These are phyloP conservation scores for Lachnellula subtilissima DNA, from an alignment of 2,329 filamentous ascomycete genomes.

Conservation along the genomic window DNA sequence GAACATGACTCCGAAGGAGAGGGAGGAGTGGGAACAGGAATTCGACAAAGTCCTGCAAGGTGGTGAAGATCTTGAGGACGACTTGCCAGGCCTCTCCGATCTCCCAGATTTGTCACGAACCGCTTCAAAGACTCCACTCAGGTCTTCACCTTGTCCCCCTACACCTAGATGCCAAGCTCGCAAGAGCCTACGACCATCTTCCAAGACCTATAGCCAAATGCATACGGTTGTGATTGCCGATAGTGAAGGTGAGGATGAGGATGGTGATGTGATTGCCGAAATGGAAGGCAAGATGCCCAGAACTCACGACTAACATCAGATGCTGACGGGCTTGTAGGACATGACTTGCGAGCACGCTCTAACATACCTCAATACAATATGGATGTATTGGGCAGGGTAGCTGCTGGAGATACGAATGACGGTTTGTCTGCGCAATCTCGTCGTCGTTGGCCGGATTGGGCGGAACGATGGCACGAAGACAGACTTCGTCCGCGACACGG, in stretches of 20 bases:
- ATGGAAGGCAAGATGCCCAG: no score
- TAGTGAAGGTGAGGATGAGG: neutral
- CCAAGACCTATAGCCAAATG: neutral
- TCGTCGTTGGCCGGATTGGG: neutral
- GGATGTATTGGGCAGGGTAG: neutral
- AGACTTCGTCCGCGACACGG: neutral
- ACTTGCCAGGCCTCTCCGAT: neutral
- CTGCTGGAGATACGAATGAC: neutral
- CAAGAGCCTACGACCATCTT: neutral
- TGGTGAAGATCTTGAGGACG: neutral
- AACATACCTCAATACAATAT: neutral
- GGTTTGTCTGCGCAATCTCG: neutral
- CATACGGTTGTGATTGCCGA: neutral
- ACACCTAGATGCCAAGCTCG: neutral
- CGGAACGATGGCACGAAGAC: neutral
- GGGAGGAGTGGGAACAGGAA: neutral
- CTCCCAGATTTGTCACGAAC: neutral
- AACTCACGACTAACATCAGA: no score
- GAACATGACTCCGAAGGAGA: neutral
- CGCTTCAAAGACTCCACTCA: neutral
- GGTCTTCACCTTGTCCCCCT: neutral
- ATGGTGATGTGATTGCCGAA: neutral
- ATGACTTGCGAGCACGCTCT: neutral
- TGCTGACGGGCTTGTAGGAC: neutral
- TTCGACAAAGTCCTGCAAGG: neutral